Conservation (phyloP, 2,329 filamentous ascomycete genomes). For the Alternaria atra region DNA sequence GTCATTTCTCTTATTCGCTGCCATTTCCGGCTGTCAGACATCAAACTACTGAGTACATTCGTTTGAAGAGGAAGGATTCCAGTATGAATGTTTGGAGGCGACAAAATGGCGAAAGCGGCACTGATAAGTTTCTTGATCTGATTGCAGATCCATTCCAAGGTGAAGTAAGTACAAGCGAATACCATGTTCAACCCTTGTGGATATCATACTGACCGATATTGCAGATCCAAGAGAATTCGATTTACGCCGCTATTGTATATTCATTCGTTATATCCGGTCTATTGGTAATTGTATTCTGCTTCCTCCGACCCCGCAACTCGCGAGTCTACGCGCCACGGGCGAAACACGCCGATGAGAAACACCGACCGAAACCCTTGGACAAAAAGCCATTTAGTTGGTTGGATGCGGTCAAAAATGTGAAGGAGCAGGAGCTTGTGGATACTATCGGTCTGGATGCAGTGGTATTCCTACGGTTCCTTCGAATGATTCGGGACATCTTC, state of each 20-base stretch:
- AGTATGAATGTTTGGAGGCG: constrained; percentile 25
- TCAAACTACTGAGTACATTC: constrained; percentile 7
- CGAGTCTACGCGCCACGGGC: constrained; percentile 93
- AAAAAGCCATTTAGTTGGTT: constrained; percentile 91
- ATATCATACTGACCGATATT: not conserved
- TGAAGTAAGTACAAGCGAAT: constrained; percentile 26
- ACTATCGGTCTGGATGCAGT: constrained; percentile 90
- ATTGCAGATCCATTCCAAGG: constrained; percentile 53
- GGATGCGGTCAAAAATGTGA: constrained; percentile 75
- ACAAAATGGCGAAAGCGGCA: constrained; percentile 25
- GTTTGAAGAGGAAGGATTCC: constrained; percentile 3
- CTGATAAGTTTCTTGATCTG: constrained; percentile 51
- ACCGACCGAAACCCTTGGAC: constrained; percentile 83
- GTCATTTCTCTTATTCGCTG: not conserved
- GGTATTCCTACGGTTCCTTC: constrained; percentile 84
- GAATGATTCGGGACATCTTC: constrained; percentile 93
- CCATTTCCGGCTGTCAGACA: not conserved
- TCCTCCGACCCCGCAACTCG: constrained; percentile 87
- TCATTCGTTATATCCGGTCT: constrained; percentile 78
- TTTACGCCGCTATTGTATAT: constrained; percentile 81
- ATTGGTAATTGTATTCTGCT: constrained; percentile 83
- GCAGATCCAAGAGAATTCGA: constrained; percentile 68
- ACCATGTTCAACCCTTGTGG: not conserved
- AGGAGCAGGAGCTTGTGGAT: constrained; percentile 79
- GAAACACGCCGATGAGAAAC: constrained; percentile 90